Evolutionary conservation across 2,329 filamentous ascomycete species (phyloP).

Genomic region (Rhynchosporium secalis): DNA sequence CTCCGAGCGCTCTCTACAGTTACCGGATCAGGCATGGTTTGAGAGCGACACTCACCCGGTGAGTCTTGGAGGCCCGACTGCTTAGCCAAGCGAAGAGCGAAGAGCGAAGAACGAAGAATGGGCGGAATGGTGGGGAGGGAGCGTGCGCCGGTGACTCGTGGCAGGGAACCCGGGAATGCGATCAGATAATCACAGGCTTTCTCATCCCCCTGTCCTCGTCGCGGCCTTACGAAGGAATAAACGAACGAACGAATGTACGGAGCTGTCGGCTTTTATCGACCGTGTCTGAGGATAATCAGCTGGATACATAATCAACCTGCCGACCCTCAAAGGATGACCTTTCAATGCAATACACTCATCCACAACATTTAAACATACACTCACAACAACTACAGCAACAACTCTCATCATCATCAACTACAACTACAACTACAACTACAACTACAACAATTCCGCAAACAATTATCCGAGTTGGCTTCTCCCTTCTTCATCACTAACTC

Average conservation of each 20-base stretch:
- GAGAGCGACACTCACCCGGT: not conserved
- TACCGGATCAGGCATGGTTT: constrained; percentile 2
- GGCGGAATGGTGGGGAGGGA: not conserved
- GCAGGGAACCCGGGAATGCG: not conserved
- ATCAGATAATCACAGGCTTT: not conserved
- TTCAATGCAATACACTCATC: constrained; percentile 9
- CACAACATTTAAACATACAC: not conserved
- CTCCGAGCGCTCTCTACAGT: constrained; percentile 6
- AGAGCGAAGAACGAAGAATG: not conserved
- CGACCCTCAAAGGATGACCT: constrained; percentile 6
- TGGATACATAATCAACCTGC: constrained; percentile 20
- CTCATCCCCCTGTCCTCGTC: not conserved
- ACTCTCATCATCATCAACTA: constrained; percentile 1
- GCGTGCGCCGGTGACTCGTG: constrained; percentile 7
- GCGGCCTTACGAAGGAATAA: not conserved
- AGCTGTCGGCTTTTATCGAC: constrained; percentile 19
- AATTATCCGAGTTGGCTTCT: constrained; percentile 10
- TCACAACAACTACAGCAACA: constrained; percentile 4
- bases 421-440: constrained; percentile 14
- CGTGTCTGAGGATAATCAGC: constrained; percentile 17
- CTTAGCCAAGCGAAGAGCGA: constrained; percentile 11
- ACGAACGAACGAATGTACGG: not conserved
- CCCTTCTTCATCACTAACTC: constrained; percentile 15
- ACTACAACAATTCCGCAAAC: constrained; percentile 11
- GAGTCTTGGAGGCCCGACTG: constrained; percentile 9